These are phyloP conservation scores for Miscanthus lutarioriparius DNA, from an alignment of 176 grass and related monocot genomes.

Conservation along the genomic window DNA sequence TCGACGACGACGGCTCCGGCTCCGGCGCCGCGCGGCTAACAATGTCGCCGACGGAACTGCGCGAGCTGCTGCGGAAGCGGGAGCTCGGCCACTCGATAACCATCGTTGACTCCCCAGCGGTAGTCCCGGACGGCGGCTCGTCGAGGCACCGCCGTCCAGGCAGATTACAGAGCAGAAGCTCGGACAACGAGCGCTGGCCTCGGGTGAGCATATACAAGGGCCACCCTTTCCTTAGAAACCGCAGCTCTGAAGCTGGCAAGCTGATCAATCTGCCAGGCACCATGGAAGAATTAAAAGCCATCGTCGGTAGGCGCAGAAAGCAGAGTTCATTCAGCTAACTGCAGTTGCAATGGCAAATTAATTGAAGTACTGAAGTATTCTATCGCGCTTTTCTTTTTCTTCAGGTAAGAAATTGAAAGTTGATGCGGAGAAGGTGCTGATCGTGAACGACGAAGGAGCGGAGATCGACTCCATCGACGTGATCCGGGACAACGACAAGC, in stretches of 20 bases:
- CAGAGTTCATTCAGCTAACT: not conserved
- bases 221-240: slow-evolving; percentile 65
- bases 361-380: not conserved
- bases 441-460: slow-evolving; percentile 65
- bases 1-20: slow-evolving; percentile 3
- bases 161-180: slow-evolving; percentile 3
- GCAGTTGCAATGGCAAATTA: not conserved
- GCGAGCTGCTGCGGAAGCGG: slow-evolving; percentile 47
- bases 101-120: slow-evolving; percentile 33
- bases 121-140: slow-evolving; percentile 13
- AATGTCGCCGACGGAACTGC: slow-evolving; percentile 37
- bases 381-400: not conserved
- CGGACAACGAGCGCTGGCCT: slow-evolving; percentile 24
- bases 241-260: slow-evolving; percentile 61
- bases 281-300: slow-evolving; percentile 66
- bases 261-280: slow-evolving; percentile 70
- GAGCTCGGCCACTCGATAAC: slow-evolving; percentile 57
- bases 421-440: slow-evolving; percentile 21
- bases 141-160: not conserved
- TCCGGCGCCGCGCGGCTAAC: not conserved
- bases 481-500: slow-evolving; percentile 82
- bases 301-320: slow-evolving; percentile 43
- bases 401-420: slow-evolving; percentile 71
- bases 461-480: slow-evolving; percentile 81
- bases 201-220: slow-evolving; percentile 82